These are phyloP conservation scores for Nakaseomyces sp. DNA, from an alignment of 1,139 yeast species.

Conservation along the genomic window DNA sequence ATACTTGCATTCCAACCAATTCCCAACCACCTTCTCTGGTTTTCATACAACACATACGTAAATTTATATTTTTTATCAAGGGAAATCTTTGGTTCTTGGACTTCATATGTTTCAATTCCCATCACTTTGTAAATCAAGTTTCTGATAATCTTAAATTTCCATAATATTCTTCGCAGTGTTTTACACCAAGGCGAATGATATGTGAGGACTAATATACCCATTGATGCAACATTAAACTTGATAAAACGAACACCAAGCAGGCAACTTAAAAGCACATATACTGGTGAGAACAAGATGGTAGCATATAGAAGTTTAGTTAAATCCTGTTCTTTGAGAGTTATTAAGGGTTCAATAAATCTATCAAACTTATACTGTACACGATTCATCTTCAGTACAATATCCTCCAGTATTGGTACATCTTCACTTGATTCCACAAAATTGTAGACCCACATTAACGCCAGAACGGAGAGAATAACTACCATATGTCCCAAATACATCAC, in stretches of 20 bases:
- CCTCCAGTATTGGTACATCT: slow-evolving; percentile 65
- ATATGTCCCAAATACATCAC: slow-evolving; percentile 77
- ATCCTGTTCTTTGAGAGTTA: slow-evolving; percentile 68
- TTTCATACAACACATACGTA: slow-evolving; percentile 90
- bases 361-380: slow-evolving; percentile 70
- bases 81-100: slow-evolving; percentile 44
- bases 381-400: slow-evolving; percentile 73
- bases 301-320: slow-evolving; percentile 73
- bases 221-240: neutral
- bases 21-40: slow-evolving; percentile 95
- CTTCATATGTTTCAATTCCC: slow-evolving; percentile 35
- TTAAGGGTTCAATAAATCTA: slow-evolving; percentile 66
- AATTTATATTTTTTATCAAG: slow-evolving; percentile 38
- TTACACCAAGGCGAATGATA: slow-evolving; percentile 82
- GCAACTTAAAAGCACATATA: slow-evolving; percentile 47
- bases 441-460: slow-evolving; percentile 37
- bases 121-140: slow-evolving; percentile 70
- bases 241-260: neutral
- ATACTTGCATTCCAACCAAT: slow-evolving; percentile 95
- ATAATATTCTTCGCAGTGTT: slow-evolving; percentile 68
- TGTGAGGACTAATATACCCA: slow-evolving; percentile 59
- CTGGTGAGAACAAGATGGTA: slow-evolving; percentile 75
- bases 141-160: slow-evolving; percentile 73
- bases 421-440: neutral
- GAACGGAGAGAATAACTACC: slow-evolving; percentile 56